Conservation (phyloP, 2,329 filamentous ascomycete species). For the Scedosporium boydii region DNA sequence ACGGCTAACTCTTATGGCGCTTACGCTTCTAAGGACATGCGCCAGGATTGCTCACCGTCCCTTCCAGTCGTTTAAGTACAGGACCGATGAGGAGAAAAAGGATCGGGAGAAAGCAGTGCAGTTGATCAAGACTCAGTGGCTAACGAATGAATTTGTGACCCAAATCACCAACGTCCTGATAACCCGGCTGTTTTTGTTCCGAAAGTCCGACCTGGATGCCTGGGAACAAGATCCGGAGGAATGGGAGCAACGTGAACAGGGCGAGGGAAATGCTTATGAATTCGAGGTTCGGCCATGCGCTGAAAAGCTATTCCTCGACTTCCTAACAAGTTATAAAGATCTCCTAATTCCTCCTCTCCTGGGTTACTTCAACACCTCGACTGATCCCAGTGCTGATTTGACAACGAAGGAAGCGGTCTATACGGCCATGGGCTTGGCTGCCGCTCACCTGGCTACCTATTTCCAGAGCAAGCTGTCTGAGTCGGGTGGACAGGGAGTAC, state of each 20-base stretch:
- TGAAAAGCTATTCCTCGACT: constrained; percentile 86
- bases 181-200: constrained; percentile 80
- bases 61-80: constrained; percentile 74
- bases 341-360: constrained; percentile 72
- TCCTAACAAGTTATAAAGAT: constrained; percentile 80
- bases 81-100: constrained; percentile 61
- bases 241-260: constrained; percentile 87
- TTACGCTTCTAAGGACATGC: constrained; percentile 74
- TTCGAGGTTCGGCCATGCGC: constrained; percentile 88
- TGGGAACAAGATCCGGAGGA: constrained; percentile 95
- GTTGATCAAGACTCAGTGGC: constrained; percentile 61
- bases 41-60: constrained; percentile 78
- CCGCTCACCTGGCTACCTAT: constrained; percentile 55
- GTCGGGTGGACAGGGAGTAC: constrained; percentile 11
- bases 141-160: constrained; percentile 67
- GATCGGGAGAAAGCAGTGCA: constrained; percentile 64
- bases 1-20: constrained; percentile 70
- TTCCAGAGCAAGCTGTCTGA: neutral
- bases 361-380: constrained; percentile 71
- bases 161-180: constrained; percentile 80
- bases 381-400: constrained; percentile 55
- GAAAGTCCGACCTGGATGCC: constrained; percentile 72
- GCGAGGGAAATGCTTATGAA: constrained; percentile 76
- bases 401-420: constrained; percentile 91
- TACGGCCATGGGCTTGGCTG: constrained; percentile 80